A percentile compares a stretch with the other conserved stretches of the same genome.
Evolutionary conservation across 345 rosid genomes (phyloP).

Genomic region (Boechera divaricarpa): DNA sequence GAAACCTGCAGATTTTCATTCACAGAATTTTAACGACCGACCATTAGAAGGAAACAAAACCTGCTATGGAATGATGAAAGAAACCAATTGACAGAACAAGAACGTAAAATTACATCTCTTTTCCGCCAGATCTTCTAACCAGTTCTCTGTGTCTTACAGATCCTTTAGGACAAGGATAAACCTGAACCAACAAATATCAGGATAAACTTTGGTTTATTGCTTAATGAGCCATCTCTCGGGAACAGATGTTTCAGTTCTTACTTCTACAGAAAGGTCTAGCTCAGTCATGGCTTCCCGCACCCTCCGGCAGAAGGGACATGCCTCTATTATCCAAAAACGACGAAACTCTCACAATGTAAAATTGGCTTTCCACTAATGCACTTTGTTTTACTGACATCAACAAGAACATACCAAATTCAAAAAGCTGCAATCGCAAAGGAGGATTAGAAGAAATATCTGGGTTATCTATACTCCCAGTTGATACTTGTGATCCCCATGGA

Average conservation of each 20-base stretch:
- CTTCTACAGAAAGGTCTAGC: slow-evolving; percentile 83
- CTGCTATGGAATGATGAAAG: not conserved
- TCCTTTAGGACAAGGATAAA: slow-evolving; percentile 91
- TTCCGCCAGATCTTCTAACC: slow-evolving; percentile 75
- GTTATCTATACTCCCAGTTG: slow-evolving; percentile 35
- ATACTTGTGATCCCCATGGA: slow-evolving; percentile 80
- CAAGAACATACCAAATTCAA: slow-evolving; percentile 68
- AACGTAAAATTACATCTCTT: slow-evolving; percentile 65
- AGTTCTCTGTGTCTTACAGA: slow-evolving; percentile 76
- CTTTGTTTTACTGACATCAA: not conserved
- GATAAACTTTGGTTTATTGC: slow-evolving; percentile 6
- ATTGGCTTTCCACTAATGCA: not conserved
- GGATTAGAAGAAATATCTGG: slow-evolving; percentile 46
- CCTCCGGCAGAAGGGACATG: slow-evolving; percentile 89
- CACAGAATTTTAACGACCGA: not conserved
- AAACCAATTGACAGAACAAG: slow-evolving; percentile 27
- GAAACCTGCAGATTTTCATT: slow-evolving; percentile 62
- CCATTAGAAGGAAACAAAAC: slow-evolving; percentile 4
- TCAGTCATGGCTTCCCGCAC: slow-evolving; percentile 86
- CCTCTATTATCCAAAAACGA: slow-evolving; percentile 58
- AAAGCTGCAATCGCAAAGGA: slow-evolving; percentile 65
- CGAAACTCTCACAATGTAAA: slow-evolving; percentile 9
- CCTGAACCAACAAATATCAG: slow-evolving; percentile 52
- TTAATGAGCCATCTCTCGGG: not conserved
- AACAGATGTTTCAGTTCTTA: slow-evolving; percentile 30